Evolutionary conservation across 169 alveolate genomes (phyloP).

Genomic region (Perkinsus chesapeaki): DNA sequence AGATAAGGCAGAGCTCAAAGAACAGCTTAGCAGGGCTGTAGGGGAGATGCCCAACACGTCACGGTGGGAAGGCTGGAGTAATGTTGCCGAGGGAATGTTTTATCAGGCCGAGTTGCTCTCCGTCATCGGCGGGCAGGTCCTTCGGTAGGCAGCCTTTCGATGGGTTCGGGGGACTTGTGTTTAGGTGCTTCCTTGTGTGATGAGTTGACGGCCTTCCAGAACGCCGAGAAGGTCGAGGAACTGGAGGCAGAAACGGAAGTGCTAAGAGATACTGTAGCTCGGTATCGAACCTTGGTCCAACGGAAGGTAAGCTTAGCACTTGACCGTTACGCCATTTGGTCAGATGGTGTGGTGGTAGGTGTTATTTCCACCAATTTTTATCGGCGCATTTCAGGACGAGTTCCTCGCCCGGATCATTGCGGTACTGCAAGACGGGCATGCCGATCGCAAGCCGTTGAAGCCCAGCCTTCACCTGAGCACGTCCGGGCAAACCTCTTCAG

Average conservation of each 20-base stretch:
- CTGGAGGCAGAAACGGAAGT: background rate
- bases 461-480: background rate
- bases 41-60: background rate
- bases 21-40: background rate
- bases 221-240: background rate
- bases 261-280: background rate
- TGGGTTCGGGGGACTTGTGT: background rate
- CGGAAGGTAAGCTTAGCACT: background rate
- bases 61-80: background rate
- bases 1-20: background rate
- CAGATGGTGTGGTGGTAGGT: background rate
- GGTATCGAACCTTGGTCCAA: background rate
- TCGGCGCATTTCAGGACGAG: background rate
- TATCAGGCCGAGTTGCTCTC: background rate
- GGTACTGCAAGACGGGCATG: background rate
- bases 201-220: background rate
- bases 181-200: background rate
- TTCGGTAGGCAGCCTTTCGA: background rate
- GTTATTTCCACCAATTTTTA: background rate
- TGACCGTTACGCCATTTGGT: background rate
- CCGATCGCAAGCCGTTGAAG: background rate
- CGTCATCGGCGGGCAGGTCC: background rate
- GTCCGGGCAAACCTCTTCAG: background rate
- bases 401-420: background rate
- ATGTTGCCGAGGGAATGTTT: background rate